A percentile compares a stretch with the other conserved stretches of the same genome.
Conservation (phyloP, 2,329 filamentous ascomycete species). For the Pseudogymnoascus sp. region DNA sequence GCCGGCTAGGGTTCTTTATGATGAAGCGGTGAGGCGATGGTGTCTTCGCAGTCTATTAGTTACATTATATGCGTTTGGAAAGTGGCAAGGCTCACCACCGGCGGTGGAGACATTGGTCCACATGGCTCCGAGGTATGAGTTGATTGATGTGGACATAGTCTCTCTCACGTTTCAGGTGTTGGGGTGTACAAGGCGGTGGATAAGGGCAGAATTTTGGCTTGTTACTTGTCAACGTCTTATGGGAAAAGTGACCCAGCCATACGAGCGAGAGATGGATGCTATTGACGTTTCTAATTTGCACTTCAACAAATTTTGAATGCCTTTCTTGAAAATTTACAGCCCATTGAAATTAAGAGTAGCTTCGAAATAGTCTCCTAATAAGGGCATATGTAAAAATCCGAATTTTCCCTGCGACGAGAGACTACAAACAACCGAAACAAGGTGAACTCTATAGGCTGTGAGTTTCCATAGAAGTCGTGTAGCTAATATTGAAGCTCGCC, state of each 20-base stretch:
- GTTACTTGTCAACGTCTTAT: not conserved
- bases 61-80: not conserved
- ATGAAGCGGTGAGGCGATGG: constrained; percentile 33
- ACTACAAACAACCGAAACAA: not conserved
- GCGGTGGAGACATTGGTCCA: constrained; percentile 26
- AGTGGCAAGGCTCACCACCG: constrained; percentile 21
- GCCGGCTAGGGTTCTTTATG: constrained; percentile 22
- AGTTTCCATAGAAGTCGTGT: not conserved
- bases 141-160: not conserved
- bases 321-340: not conserved
- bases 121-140: not conserved
- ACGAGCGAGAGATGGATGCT: no score
- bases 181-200: not conserved
- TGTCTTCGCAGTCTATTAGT: constrained; percentile 25
- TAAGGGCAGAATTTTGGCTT: not conserved
- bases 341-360: not conserved
- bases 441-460: not conserved
- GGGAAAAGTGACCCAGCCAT: not conserved
- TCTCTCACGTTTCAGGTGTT: not conserved
- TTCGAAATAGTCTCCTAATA: not conserved
- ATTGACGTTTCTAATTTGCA: not conserved
- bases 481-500: not conserved
- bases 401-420: not conserved
- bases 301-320: not conserved
- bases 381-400: not conserved